Percentiles rank a stretch among this genome's conserved stretches.
These are phyloP conservation scores for Paxillus ammoniavirescens DNA, from an alignment of 768 basidiomycete genomes.

Conservation along the genomic window DNA sequence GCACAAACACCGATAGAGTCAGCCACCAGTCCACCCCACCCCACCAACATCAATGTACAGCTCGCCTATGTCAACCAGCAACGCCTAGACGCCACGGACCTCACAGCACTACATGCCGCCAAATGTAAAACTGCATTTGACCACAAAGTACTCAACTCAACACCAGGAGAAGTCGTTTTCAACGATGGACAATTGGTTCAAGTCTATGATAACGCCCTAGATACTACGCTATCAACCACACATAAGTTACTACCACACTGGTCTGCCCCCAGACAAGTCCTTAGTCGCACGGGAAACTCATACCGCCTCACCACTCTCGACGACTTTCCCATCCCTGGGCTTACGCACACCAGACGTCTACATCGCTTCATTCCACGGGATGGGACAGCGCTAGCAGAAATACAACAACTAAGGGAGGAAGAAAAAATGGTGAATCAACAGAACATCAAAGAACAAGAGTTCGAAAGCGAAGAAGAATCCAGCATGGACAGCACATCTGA, in stretches of 20 bases:
- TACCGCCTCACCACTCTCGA: conserved; percentile 24
- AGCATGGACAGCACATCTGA: no score
- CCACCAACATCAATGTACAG: conserved; percentile 5
- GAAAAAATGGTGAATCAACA: no score
- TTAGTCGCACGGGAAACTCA: conserved; percentile 14
- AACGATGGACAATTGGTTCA: conserved; percentile 33
- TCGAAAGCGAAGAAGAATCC: no score
- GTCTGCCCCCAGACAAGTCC: conserved; percentile 26
- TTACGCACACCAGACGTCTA: no score
- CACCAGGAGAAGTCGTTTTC: conserved; percentile 24
- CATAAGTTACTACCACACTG: conserved; percentile 32
- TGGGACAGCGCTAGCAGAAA: no score
- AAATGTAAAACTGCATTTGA: conserved; percentile 30
- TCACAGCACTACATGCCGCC: conserved; percentile 21
- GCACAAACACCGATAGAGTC: neutral
- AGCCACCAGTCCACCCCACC: neutral
- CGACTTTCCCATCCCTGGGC: neutral
- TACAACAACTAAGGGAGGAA: neutral
- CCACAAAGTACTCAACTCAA: conserved; percentile 10
- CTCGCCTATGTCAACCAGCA: conserved; percentile 26
- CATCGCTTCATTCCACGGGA: no score
- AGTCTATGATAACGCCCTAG: conserved; percentile 26
- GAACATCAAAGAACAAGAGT: no score
- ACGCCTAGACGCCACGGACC: conserved; percentile 2
- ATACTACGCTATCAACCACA: conserved; percentile 25